Base-by-base conservation (phyloP, 768 basidiomycete genomes). In the Pisolithus albus region DNA sequence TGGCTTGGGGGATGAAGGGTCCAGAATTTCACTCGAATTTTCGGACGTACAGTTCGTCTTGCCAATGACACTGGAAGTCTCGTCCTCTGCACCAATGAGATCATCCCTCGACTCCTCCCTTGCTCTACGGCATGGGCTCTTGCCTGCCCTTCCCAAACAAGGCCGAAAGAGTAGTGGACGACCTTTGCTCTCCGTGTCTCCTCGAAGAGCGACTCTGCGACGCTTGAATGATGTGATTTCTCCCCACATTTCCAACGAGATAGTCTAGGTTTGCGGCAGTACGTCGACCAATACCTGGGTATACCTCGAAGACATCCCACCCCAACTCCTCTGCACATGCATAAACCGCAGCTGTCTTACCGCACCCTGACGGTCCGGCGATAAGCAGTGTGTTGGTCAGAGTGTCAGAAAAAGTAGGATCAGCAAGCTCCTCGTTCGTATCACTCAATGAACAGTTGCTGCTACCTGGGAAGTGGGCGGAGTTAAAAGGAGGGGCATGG, bases 221-320 rank as follows among this genome's bases (percentile, higher is more conserved):
- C 53, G 67, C 72, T 52, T 72, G 71, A 34, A 94, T 84, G 52
- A 86, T 76, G 66, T 99, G 96, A 62, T 96, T 98, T 71, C 82
- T 91, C 18, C 92, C 92, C 3, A 94, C 92, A 53, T 95, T 92
- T 13, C 96, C 96, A 44, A 97, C 81, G 56, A 93, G 76, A 52
- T 77, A 75, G 51, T 86, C 82, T 57, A 99, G 71, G 59, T 82
- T 88, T 23, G 82, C 74, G 6, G 88, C 89, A 53, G 81, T 88
- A 34, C 96, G 81, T 61, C 81, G 88, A n/a, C 93, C 93, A 47
- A 94, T 84, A 3, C 96, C 96, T 23, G 96, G 90, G 69, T 93
- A 88, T 11, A 98, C 92, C 66, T 99, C 96, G 61, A 97, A 96
- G 11, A 98, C 82, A 46, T 94, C 90, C 90, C 91, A 99, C 13